These are phyloP conservation scores for Glycine tomentella DNA, from an alignment of 306 rosid species.

Conservation along the genomic window DNA sequence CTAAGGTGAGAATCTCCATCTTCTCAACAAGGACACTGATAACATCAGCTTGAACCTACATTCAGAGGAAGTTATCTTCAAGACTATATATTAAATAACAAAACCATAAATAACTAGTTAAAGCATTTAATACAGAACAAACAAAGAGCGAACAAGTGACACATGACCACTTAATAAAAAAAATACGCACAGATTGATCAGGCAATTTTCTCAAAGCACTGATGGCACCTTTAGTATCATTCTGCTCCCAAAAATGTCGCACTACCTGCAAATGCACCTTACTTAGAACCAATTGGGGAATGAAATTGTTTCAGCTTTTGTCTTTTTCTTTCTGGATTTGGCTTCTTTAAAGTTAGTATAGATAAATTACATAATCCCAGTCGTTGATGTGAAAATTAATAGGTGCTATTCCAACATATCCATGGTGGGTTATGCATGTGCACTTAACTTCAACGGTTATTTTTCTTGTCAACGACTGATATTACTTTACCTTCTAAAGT, in stretches of 20 bases:
- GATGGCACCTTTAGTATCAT: conserved; percentile 79
- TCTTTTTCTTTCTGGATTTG: conserved; percentile 24
- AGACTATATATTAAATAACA: conserved; percentile 17
- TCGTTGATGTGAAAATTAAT: background rate
- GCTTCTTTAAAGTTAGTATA: background rate
- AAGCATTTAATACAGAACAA: conserved; percentile 27
- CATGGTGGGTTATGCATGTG: no score
- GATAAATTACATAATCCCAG: background rate
- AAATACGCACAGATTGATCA: conserved; percentile 76
- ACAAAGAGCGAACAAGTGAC: background rate
- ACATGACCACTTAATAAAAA: background rate
- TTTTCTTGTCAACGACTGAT: no score
- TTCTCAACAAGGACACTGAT: conserved; percentile 73
- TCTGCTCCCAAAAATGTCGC: conserved; percentile 81
- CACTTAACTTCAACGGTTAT: background rate
- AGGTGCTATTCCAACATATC: no score
- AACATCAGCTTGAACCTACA: conserved; percentile 90
- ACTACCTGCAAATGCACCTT: conserved; percentile 67
- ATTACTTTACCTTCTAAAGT: no score
- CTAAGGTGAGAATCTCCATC: conserved; percentile 68
- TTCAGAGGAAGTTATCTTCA: conserved; percentile 37
- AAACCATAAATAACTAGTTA: conserved; percentile 4
- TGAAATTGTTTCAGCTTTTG: background rate
- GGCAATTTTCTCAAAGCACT: conserved; percentile 73
- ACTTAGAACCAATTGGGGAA: conserved; percentile 5